phyloP scores from a whole-genome alignment of 2,329 filamentous ascomycete genomes.

The Neofusicoccum sp. region DNA sequence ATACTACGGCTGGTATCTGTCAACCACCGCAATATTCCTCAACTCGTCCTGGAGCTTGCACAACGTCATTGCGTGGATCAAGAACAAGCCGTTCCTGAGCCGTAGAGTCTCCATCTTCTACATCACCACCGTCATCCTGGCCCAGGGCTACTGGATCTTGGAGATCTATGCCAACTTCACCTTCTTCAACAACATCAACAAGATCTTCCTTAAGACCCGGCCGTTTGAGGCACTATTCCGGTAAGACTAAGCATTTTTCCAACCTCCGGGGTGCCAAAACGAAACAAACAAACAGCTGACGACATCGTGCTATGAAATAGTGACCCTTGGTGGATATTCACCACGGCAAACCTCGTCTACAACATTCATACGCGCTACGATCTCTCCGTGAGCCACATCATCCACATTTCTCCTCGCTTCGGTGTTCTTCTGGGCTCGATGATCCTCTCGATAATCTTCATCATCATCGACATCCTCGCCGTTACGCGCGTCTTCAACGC shows the following conservation, averaged over 20 bases:
- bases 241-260: conserved; percentile 29
- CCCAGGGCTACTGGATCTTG: conserved; percentile 62
- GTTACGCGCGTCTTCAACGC: conserved; percentile 52
- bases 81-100: conserved; percentile 60
- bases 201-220: conserved; percentile 54
- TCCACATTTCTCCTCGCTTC: conserved; percentile 63
- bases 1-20: conserved; percentile 63
- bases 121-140: conserved; percentile 58
- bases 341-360: conserved; percentile 58
- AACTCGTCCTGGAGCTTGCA: conserved; percentile 64
- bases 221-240: conserved; percentile 62
- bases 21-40: conserved; percentile 58
- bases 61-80: conserved; percentile 67
- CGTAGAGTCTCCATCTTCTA: conserved; percentile 53
- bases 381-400: conserved; percentile 56
- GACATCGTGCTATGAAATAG: conserved; percentile 27
- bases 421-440: conserved; percentile 61
- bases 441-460: conserved; percentile 60
- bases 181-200: conserved; percentile 58
- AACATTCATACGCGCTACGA: conserved; percentile 63
- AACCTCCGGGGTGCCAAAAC: background rate
- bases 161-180: conserved; percentile 66
- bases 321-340: conserved; percentile 69
- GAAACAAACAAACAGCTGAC: background rate
- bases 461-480: conserved; percentile 60